These are phyloP conservation scores for Sporobolomyces pararoseus DNA, from an alignment of 768 basidiomycete species.

Conservation along the genomic window DNA sequence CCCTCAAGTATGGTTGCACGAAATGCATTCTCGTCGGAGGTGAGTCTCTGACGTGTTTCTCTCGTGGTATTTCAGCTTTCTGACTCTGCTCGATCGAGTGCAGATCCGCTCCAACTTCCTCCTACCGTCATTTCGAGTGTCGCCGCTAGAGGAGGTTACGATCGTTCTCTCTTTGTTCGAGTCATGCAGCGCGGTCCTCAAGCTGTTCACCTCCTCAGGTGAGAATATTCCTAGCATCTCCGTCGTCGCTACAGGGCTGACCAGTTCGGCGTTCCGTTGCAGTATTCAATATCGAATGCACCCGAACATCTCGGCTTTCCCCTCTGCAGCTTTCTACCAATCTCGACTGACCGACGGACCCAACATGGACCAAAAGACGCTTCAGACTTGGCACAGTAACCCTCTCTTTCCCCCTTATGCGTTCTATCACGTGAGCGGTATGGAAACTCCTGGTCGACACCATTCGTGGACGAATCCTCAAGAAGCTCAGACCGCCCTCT, in stretches of 20 bases:
- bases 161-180: constrained; percentile 82
- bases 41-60: constrained; percentile 45
- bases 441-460: constrained; percentile 60
- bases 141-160: constrained; percentile 67
- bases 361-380: constrained; percentile 75
- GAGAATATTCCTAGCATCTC: constrained; percentile 36
- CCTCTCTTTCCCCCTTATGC: constrained; percentile 59
- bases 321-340: constrained; percentile 82
- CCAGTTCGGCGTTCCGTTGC: background rate
- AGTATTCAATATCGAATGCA: constrained; percentile 99
- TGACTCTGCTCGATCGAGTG: background rate
- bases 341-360: constrained; percentile 78
- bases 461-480: constrained; percentile 71
- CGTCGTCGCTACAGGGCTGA: background rate
- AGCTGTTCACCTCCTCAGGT: constrained; percentile 90
- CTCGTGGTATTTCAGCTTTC: too few relatives aligned
- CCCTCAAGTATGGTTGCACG: constrained; percentile 76
- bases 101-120: constrained; percentile 70
- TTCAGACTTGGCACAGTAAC: constrained; percentile 77
- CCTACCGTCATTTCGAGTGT: constrained; percentile 75
- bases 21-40: constrained; percentile 92
- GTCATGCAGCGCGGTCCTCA: constrained; percentile 68
- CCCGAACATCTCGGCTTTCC: constrained; percentile 84
- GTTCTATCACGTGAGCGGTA: constrained; percentile 78
- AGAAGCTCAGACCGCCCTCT: constrained; percentile 71